These are phyloP conservation scores for Diaporthe caulivora DNA, from an alignment of 2,329 filamentous ascomycete species.

Conservation along the genomic window DNA sequence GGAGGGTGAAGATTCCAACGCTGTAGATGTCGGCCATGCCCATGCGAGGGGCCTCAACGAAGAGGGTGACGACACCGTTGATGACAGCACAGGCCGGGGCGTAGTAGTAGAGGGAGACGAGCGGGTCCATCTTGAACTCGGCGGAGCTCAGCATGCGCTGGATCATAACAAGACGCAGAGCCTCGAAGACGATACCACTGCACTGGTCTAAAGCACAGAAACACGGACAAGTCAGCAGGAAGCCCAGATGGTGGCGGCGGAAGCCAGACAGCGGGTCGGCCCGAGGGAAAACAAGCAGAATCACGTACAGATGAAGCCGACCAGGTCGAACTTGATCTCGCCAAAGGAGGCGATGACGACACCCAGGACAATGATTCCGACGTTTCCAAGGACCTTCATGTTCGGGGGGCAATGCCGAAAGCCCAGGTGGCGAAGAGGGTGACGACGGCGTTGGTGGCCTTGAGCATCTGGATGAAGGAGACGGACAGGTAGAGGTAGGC, in stretches of 20 bases:
- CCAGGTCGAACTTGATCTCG: conserved; percentile 87
- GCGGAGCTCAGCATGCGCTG: conserved; percentile 80
- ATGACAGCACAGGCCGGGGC: conserved; percentile 82
- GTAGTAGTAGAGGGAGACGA: conserved; percentile 89
- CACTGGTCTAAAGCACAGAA: conserved; percentile 67
- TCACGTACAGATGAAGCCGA: conserved; percentile 72
- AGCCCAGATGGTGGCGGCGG: too few relatives aligned
- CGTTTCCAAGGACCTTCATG: conserved; percentile 85
- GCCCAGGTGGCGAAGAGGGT: conserved; percentile 88
- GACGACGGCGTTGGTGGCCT: conserved; percentile 92
- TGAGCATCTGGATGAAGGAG: conserved; percentile 96
- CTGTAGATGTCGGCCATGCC: conserved; percentile 75
- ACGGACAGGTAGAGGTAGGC: conserved; percentile 92
- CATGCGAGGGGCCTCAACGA: conserved; percentile 77
- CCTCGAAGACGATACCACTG: conserved; percentile 80
- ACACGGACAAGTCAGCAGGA: background rate
- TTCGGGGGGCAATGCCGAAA: conserved; percentile 85
- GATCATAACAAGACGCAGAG: conserved; percentile 81
- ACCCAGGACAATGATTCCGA: conserved; percentile 90
- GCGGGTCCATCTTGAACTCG: conserved; percentile 88
- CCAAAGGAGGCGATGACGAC: conserved; percentile 91
- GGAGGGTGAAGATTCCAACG: conserved; percentile 76
- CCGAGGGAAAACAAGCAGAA: too few relatives aligned
- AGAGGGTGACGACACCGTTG: conserved; percentile 77
- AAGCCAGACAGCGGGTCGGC: background rate